Percentiles rank a stretch among this genome's conserved stretches.
Conservation (phyloP, 2,329 filamentous ascomycete species). For the Ampelomyces quisqualis region DNA sequence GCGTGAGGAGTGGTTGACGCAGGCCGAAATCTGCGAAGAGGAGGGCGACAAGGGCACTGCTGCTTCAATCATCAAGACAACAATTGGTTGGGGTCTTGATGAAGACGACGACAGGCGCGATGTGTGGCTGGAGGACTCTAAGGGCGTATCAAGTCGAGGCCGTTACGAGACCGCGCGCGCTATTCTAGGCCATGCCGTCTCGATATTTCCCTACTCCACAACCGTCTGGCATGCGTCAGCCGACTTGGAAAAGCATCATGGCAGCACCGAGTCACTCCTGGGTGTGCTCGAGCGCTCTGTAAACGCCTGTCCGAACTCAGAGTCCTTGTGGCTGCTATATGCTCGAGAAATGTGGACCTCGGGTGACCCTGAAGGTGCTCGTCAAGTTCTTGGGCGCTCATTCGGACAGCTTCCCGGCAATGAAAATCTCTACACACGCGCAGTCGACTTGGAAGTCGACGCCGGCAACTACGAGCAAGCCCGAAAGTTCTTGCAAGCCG, state of each 20-base stretch:
- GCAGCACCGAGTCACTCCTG: conserved; percentile 78
- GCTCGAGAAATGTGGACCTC: conserved; percentile 93
- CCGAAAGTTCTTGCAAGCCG: conserved; percentile 75
- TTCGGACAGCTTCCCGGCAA: conserved; percentile 96
- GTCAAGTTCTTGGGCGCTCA: conserved; percentile 79
- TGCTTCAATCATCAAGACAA: conserved; percentile 86
- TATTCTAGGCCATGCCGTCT: conserved; percentile 87
- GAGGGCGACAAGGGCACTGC: conserved; percentile 87
- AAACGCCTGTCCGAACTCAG: conserved; percentile 86
- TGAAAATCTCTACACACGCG: conserved; percentile 96
- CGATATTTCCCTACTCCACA: conserved; percentile 84
- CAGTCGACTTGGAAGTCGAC: conserved; percentile 94
- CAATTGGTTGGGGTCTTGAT: conserved; percentile 87
- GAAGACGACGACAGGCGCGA: conserved; percentile 96
- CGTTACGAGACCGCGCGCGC: conserved; percentile 88
- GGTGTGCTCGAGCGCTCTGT: conserved; percentile 88
- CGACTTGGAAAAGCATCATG: conserved; percentile 87
- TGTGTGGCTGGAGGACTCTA: conserved; percentile 93
- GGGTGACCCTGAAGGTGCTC: conserved; percentile 82
- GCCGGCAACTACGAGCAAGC: conserved; percentile 81
- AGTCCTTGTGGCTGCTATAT: conserved; percentile 93
- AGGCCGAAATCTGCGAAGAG: conserved; percentile 92
- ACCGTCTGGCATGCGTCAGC: conserved; percentile 88
- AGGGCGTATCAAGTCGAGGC: conserved; percentile 74
- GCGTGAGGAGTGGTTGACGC: conserved; percentile 92